Percentiles rank a stretch among this genome's conserved stretches.
Evolutionary conservation across 164 flowering plant species (phyloP).

Genomic region (Nymphaea colorata): DNA sequence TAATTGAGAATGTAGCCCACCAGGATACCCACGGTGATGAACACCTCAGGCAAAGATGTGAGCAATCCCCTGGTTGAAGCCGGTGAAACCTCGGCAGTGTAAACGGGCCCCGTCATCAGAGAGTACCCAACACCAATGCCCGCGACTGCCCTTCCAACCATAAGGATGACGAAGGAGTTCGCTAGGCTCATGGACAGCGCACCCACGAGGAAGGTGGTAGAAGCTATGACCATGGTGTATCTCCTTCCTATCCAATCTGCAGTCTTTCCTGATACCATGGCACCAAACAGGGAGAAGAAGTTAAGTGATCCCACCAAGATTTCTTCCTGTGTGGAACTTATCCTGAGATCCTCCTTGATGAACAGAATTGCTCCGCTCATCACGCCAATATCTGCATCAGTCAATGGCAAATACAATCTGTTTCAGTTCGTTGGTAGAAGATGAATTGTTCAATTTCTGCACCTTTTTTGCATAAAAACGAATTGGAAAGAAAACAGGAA

Average conservation of each 20-base stretch:
- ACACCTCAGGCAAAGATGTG: slow-evolving; percentile 69
- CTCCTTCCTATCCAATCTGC: slow-evolving; percentile 79
- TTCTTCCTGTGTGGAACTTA: slow-evolving; percentile 38
- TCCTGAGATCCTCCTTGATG: slow-evolving; percentile 42
- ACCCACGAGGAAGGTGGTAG: slow-evolving; percentile 53
- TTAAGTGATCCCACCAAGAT: slow-evolving; percentile 57
- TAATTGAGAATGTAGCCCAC: slow-evolving; percentile 60
- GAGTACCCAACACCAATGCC: slow-evolving; percentile 86
- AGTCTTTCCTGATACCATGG: slow-evolving; percentile 63
- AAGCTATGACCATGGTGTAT: slow-evolving; percentile 61
- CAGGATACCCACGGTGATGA: slow-evolving; percentile 59
- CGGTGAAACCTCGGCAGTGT: slow-evolving; percentile 75
- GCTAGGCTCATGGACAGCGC: slow-evolving; percentile 77
- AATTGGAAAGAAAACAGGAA: too few relatives aligned
- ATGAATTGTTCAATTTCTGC: too few relatives aligned
- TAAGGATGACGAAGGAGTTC: slow-evolving; percentile 36
- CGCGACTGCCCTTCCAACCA: slow-evolving; percentile 58
- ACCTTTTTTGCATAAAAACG: too few relatives aligned
- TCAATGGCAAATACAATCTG: neutral
- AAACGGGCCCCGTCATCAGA: slow-evolving; percentile 76
- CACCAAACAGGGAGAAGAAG: slow-evolving; percentile 52
- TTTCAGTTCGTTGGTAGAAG: too few relatives aligned
- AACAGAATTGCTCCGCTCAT: slow-evolving; percentile 79
- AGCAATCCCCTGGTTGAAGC: slow-evolving; percentile 60
- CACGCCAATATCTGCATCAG: slow-evolving; percentile 64